Evolutionary conservation across 495 filamentous ascomycete genomes (phyloP), one percentile per base, ranked within the genome.

Genomic region (Platismatia glauca): DNA sequence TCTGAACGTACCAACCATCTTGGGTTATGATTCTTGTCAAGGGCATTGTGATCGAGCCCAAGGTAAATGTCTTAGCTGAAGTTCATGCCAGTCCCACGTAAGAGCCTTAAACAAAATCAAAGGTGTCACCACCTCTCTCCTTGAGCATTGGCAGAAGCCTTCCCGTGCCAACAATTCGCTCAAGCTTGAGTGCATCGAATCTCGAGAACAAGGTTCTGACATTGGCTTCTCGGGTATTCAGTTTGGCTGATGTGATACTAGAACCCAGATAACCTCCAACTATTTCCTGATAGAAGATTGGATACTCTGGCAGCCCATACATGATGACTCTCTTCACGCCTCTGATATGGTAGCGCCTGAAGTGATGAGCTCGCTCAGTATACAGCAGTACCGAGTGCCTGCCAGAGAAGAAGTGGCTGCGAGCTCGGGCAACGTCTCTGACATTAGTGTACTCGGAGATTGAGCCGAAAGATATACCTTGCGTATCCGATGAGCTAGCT

Each of bases 301-400:
- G 85, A 69, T 97, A 95, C 67, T 97, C 92, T 1, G 94, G 93
- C 16, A 96, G 69, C 3, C 84, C 86, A 72, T 97, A 98, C 78
- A 95, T 85, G 46, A 96, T 76, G 11, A 97, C 81, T 57, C 83
- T 80, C 72, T 83, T 85, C 33, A 91, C 91, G 15, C 94, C 94
- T 39, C 84, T 80, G 27, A 98, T 75, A 62, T 81, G 81, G 69
- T 91, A 93, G 27, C 95, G 81, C 33, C 89, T 79, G 78, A 97
- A 98, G 72, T 98, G 95, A 75, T 97, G 95, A 22, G 91, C 86
- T 34, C 94, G 86, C 73, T 93, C 92, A 12, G 91, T 91, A 73
- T 97, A 97, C 22, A 98, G 77, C 41, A 98, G 75, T 27, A 97
- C 81, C 41, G 85, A 85, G 67, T 96, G 88, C 34, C 89, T 79